A percentile compares a stretch with the other conserved stretches of the same genome.
Conservation (phyloP, 2,329 filamentous ascomycete species). For the Tolypocladium sp. region DNA sequence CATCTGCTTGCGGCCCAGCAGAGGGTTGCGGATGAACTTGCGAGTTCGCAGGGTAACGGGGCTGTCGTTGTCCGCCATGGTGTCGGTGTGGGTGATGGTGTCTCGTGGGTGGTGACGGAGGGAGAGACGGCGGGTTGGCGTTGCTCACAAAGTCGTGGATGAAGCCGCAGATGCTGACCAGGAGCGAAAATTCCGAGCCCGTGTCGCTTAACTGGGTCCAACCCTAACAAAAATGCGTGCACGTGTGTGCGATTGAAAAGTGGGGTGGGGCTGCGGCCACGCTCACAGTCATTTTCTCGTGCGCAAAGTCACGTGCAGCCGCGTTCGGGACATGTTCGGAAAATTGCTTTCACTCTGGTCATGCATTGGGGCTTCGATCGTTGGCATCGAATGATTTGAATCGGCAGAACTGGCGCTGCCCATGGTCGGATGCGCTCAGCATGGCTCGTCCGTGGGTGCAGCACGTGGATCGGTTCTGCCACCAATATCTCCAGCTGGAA, state of each 20-base stretch:
- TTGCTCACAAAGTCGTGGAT: conserved; percentile 19
- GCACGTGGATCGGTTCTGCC: conserved; percentile 45
- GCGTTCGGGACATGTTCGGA: background rate
- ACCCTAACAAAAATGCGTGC: conserved; percentile 27
- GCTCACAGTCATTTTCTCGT: background rate
- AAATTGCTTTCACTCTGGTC: background rate
- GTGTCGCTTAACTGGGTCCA: conserved; percentile 35
- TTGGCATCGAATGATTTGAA: background rate
- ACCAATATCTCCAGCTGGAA: conserved; percentile 74
- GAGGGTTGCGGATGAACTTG: conserved; percentile 99
- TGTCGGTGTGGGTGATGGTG: conserved; percentile 42
- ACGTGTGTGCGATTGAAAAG: background rate
- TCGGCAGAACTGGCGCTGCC: background rate
- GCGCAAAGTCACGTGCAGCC: background rate
- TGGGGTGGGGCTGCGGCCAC: background rate
- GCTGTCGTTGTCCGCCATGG: conserved; percentile 78
- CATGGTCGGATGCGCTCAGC: background rate
- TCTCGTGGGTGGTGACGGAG: conserved; percentile 20
- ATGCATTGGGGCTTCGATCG: background rate
- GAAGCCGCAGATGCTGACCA: conserved; percentile 16
- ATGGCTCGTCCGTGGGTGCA: conserved; percentile 4
- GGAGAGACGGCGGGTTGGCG: conserved; percentile 17
- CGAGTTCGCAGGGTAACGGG: conserved; percentile 87
- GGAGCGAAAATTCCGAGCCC: conserved; percentile 25
- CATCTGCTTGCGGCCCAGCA: conserved; percentile 98